Conservation (phyloP, 2,329 filamentous ascomycete species). For the Hypomyces perniciosus region DNA sequence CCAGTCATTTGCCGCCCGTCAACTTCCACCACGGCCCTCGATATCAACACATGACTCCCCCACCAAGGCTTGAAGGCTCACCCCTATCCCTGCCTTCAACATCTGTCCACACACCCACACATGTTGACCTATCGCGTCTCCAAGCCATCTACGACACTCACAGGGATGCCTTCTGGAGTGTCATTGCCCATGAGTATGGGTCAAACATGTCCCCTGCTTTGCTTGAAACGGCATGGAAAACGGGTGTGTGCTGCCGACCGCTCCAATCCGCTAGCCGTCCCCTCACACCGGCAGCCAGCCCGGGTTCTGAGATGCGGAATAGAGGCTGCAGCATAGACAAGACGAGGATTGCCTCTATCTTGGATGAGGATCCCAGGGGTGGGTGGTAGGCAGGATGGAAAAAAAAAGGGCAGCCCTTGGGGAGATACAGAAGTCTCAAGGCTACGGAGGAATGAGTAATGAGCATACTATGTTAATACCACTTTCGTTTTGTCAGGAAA, state of each 20-base stretch:
- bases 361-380: conserved; percentile 22
- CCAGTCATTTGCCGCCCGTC: conserved; percentile 40
- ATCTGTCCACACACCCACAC: conserved; percentile 30
- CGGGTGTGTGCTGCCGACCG: conserved; percentile 34
- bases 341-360: conserved; percentile 57
- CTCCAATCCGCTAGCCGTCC: conserved; percentile 37
- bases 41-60: conserved; percentile 14
- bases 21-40: conserved; percentile 26
- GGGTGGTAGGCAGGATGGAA: not conserved
- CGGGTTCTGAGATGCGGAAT: conserved; percentile 35
- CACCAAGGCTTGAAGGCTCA: conserved; percentile 54
- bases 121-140: conserved; percentile 60
- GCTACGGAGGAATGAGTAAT: not conserved
- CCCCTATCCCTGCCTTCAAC: conserved; percentile 33
- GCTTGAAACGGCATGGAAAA: conserved; percentile 66
- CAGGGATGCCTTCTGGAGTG: conserved; percentile 65
- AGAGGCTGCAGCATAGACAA: conserved; percentile 39
- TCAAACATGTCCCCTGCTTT: conserved; percentile 53
- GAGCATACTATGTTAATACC: not conserved
- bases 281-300: conserved; percentile 48
- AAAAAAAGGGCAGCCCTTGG: not conserved
- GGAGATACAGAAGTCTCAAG: too few relatives aligned
- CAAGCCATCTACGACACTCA: conserved; percentile 65
- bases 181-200: conserved; percentile 67
- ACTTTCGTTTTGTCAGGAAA: not conserved